Evolutionary conservation across 2,329 filamentous ascomycete species (phyloP), one percentile per base, ranked within the genome.

Genomic region (Cladorrhinum sp.): DNA sequence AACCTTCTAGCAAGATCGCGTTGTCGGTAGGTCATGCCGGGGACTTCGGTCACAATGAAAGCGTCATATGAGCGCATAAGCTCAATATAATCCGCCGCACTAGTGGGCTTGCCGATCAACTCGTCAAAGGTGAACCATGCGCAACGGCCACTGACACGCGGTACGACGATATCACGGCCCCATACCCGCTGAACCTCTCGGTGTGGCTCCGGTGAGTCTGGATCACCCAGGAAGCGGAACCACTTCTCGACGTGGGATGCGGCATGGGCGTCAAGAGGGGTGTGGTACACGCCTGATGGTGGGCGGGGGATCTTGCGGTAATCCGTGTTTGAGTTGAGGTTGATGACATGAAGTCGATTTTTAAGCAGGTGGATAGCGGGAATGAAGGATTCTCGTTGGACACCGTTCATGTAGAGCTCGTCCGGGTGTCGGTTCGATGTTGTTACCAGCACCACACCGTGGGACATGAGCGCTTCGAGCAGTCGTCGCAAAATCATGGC

Each of bases 291-390:
- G 38, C 91, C 93, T 0, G 92, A 96, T 0, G 93, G 89, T 2
- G 95, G 95, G 0, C 95, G 86, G 1, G 93, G 92, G 59, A 99
- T 96, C 76, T 97, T 98, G 70, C 95, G 91, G 78, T 99, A 99
- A 76, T 99, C 95, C 38, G 93, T 99, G 3, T 89, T 87, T 1
- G 92, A 96, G 78, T 99, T 91, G 61, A 99, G 87, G 75, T 97
- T 97, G 69, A 99, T 90, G 52, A 98, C 91, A 57, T 90, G 87
- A 8, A 99, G 84, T 2, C 88, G 86, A 41, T 81, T 84, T 74
- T 97, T 93, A 50, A 99, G 86, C 3, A 99, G 87, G 64, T 93
- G 89, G 71, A 99, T 99, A 66, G 93, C 96, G 0, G 95, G 95
- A 55, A 99, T 85, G 73, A 99, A 99, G 6, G 91, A 96, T 67